These are phyloP conservation scores for Dictyostelium citrinum DNA, from an alignment of 78 protist species.

Conservation along the genomic window DNA sequence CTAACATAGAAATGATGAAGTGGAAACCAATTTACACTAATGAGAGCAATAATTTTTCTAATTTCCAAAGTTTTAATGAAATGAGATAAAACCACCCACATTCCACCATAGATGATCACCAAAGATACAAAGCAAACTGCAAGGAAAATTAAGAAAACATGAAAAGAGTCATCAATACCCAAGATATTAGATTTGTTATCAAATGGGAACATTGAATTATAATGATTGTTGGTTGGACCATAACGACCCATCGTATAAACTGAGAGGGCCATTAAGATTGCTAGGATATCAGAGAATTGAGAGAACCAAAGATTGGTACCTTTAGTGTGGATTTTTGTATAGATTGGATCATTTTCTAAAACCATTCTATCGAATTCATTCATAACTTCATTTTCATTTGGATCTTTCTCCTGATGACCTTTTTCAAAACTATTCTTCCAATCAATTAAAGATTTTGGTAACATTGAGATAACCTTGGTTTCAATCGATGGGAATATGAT, in stretches of 20 bases:
- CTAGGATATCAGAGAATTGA: conserved; percentile 32
- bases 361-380: conserved; percentile 60
- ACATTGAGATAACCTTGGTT: background rate
- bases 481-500: conserved; percentile 43
- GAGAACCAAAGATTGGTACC: conserved; percentile 74
- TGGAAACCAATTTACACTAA: conserved; percentile 65
- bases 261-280: conserved; percentile 27
- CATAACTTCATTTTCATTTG: background rate
- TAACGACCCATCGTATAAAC: conserved; percentile 62
- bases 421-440: conserved; percentile 31
- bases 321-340: conserved; percentile 3
- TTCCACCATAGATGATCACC: background rate
- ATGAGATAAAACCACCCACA: background rate
- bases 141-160: conserved; percentile 14
- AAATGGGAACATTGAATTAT: conserved; percentile 63
- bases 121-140: conserved; percentile 15
- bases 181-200: background rate
- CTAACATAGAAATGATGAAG: conserved; percentile 50
- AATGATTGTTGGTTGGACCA: conserved; percentile 55
- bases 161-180: background rate
- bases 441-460: conserved; percentile 9
- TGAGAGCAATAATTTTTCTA: background rate
- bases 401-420: background rate
- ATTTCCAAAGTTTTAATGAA: conserved; percentile 44
- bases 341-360: conserved; percentile 24